phyloP scores from a whole-genome alignment of 352 stramenopile genomes.

The Halophytophthora polymorphica region DNA sequence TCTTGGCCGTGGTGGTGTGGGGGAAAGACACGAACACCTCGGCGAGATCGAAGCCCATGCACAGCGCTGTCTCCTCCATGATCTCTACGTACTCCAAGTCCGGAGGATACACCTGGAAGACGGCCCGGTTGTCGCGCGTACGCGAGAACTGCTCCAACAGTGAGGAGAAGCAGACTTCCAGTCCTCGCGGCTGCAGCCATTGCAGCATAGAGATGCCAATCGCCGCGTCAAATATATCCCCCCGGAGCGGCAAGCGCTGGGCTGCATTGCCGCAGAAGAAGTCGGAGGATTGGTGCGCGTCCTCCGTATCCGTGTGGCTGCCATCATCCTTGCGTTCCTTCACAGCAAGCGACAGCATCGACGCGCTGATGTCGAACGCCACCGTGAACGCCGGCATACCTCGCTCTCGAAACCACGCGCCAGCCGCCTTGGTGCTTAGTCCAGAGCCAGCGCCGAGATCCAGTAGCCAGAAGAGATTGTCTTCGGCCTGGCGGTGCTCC shows the following conservation, averaged over 20 bases:
- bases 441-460: slow-evolving; percentile 72
- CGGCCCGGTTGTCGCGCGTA: slow-evolving; percentile 14
- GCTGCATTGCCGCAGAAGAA: slow-evolving; percentile 72
- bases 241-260: slow-evolving; percentile 55
- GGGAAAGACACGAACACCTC: slow-evolving; percentile 72
- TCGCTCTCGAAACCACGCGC: slow-evolving; percentile 43
- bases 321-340: not conserved
- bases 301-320: not conserved
- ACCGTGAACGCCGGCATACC: slow-evolving; percentile 36
- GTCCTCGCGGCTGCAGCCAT: slow-evolving; percentile 59
- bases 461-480: slow-evolving; percentile 39
- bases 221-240: slow-evolving; percentile 34
- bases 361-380: slow-evolving; percentile 72
- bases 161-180: slow-evolving; percentile 60
- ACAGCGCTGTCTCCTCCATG: slow-evolving; percentile 51
- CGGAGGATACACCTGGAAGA: slow-evolving; percentile 77
- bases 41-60: slow-evolving; percentile 44
- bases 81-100: slow-evolving; percentile 44
- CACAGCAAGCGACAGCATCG: slow-evolving; percentile 58
- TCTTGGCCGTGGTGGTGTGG: slow-evolving; percentile 61
- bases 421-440: slow-evolving; percentile 55
- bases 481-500: not conserved
- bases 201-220: slow-evolving; percentile 85
- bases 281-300: slow-evolving; percentile 17
- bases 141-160: slow-evolving; percentile 31